Conservation (phyloP, 2,329 filamentous ascomycete species). For the Cercospora sesami region DNA sequence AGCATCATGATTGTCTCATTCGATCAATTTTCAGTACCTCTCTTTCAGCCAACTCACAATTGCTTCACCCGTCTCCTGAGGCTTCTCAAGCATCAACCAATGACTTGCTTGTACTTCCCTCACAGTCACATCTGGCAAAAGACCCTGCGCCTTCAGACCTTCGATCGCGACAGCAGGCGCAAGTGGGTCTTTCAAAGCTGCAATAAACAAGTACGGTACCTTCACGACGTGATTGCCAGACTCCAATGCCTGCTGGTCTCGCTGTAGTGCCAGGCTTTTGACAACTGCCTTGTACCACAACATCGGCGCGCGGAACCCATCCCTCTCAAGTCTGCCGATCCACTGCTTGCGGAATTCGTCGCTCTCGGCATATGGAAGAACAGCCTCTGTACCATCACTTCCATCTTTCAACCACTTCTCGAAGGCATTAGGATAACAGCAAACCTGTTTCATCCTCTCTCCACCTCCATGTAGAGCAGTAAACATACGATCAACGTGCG, state of each 20-base stretch:
- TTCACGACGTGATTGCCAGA: slow-evolving; percentile 15
- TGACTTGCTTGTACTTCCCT: slow-evolving; percentile 38
- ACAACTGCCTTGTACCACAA: slow-evolving; percentile 39
- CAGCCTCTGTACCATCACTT: slow-evolving; percentile 14
- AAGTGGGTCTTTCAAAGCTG: slow-evolving; percentile 32
- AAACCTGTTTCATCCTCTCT: slow-evolving; percentile 37
- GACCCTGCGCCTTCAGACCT: slow-evolving; percentile 17
- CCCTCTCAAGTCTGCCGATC: slow-evolving; percentile 35
- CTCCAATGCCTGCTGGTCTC: slow-evolving; percentile 33
- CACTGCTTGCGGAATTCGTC: slow-evolving; percentile 37
- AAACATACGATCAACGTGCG: slow-evolving; percentile 18
- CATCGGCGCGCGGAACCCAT: slow-evolving; percentile 39
- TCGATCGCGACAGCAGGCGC: slow-evolving; percentile 26
- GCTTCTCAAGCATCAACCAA: slow-evolving; percentile 41
- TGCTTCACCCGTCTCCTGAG: slow-evolving; percentile 28
- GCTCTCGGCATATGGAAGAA: slow-evolving; percentile 40
- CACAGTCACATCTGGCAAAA: slow-evolving; percentile 31
- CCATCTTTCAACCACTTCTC: slow-evolving; percentile 29
- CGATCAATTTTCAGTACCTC: background rate
- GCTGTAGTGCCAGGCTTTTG: slow-evolving; percentile 31
- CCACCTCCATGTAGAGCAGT: slow-evolving; percentile 25
- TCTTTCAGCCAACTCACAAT: slow-evolving; percentile 15
- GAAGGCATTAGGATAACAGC: slow-evolving; percentile 41
- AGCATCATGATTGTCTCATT: background rate
- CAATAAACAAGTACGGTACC: slow-evolving; percentile 40